phyloP scores from a whole-genome alignment of 805 yeast genomes.

The Ascoidea rubescens region DNA sequence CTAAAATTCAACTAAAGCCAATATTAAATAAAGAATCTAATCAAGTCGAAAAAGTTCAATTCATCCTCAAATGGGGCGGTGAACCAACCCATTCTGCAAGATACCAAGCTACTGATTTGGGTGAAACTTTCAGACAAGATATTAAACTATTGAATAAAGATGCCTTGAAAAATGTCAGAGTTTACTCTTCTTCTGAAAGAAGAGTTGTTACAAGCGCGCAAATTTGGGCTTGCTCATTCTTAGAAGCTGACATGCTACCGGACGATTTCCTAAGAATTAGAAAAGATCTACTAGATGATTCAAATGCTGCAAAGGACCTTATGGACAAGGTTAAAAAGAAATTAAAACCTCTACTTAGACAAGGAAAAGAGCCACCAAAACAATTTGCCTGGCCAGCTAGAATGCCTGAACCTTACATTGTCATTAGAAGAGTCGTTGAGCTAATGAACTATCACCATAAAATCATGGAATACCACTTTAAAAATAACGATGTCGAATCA shows the following conservation, averaged over 20 bases:
- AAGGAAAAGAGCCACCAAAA: constrained; percentile 93
- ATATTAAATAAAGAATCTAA: constrained; percentile 47
- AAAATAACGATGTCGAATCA: constrained; percentile 43
- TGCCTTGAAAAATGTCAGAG: constrained; percentile 72
- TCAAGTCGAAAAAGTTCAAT: constrained; percentile 86
- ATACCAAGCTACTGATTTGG: constrained; percentile 88
- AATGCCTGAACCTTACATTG: constrained; percentile 94
- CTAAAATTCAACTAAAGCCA: constrained; percentile 92
- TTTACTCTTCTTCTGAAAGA: constrained; percentile 87
- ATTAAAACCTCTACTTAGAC: constrained; percentile 83
- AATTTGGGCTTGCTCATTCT: constrained; percentile 64
- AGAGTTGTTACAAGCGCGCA: constrained; percentile 90
- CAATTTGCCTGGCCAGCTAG: constrained; percentile 98
- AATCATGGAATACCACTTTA: constrained; percentile 72
- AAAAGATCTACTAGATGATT: constrained; percentile 87
- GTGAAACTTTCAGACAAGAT: constrained; percentile 92
- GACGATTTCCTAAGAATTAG: constrained; percentile 71
- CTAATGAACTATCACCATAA: constrained; percentile 83
- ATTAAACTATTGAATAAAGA: constrained; percentile 72
- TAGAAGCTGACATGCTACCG: constrained; percentile 52
- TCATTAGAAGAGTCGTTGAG: constrained; percentile 87
- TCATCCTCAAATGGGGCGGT: constrained; percentile 98
- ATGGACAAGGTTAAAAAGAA: constrained; percentile 98
- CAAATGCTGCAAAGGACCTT: constrained; percentile 93
- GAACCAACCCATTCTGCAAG: constrained; percentile 97